These are phyloP conservation scores for Holtermanniella nyarrowii DNA, from an alignment of 768 basidiomycete genomes.

Conservation along the genomic window DNA sequence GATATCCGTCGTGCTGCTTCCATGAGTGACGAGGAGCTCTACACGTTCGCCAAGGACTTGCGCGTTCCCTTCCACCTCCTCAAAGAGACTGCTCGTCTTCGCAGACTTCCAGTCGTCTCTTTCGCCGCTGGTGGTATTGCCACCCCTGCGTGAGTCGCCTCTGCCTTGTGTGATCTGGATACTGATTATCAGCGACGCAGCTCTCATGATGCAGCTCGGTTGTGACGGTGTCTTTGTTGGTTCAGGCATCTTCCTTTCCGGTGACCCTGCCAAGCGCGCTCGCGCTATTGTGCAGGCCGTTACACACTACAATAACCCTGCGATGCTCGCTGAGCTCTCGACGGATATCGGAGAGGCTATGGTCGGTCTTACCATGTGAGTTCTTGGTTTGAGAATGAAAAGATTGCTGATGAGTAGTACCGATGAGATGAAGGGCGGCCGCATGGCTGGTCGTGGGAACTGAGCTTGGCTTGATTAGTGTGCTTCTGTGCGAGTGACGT, in stretches of 20 bases:
- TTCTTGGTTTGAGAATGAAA: neutral
- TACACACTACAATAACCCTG: conserved; percentile 92
- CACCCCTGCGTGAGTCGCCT: conserved; percentile 53
- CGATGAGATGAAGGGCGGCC: conserved; percentile 29
- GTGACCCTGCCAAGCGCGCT: conserved; percentile 85
- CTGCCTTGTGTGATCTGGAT: conserved; percentile 1
- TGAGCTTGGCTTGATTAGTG: too few relatives aligned
- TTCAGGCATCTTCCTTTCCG: conserved; percentile 86
- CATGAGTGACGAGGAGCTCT: conserved; percentile 92
- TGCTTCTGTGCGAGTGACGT: too few relatives aligned
- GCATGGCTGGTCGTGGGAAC: conserved; percentile 33
- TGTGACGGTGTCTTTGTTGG: conserved; percentile 98
- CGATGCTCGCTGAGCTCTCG: conserved; percentile 75
- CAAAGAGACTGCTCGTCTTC: conserved; percentile 88
- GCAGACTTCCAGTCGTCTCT: conserved; percentile 78
- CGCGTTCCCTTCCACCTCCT: conserved; percentile 86
- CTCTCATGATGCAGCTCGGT: conserved; percentile 97
- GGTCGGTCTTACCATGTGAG: conserved; percentile 57
- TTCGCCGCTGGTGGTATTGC: conserved; percentile 93
- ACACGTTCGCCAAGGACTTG: conserved; percentile 65
- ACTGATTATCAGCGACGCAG: conserved; percentile 65
- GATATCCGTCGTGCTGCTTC: conserved; percentile 76
- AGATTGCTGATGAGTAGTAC: conserved; percentile 40
- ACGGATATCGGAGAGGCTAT: conserved; percentile 73
- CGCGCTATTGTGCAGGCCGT: conserved; percentile 94